These are phyloP conservation scores for Haematococcus sp. DNA, from an alignment of 139 green algal genomes.

Conservation along the genomic window DNA sequence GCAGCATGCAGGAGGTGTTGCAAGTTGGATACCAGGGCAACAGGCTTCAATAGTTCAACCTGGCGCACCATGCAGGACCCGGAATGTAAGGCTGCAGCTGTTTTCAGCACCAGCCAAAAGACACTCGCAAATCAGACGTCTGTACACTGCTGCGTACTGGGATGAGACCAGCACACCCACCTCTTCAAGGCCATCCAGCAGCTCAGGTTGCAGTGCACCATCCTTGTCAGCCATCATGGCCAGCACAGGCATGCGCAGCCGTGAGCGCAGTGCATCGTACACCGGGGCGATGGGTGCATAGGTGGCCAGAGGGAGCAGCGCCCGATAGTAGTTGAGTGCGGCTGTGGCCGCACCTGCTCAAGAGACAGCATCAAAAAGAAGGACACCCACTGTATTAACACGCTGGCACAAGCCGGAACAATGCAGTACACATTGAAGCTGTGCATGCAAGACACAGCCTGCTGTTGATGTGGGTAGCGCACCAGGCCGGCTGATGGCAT, in stretches of 20 bases:
- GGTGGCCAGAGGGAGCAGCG: not conserved
- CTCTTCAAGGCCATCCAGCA: slow-evolving; percentile 27
- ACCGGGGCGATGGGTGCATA: not conserved
- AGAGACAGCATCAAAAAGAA: too few relatives aligned
- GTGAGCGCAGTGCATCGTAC: slow-evolving; percentile 13
- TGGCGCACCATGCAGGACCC: too few relatives aligned
- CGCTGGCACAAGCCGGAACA: too few relatives aligned
- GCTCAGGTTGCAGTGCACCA: slow-evolving; percentile 22
- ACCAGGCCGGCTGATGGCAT: not conserved
- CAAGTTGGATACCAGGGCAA: too few relatives aligned
- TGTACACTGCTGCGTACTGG: not conserved
- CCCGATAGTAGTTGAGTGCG: slow-evolving; percentile 49
- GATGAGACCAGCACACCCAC: not conserved
- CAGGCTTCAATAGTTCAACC: too few relatives aligned
- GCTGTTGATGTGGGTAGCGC: not conserved
- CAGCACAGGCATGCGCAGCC: slow-evolving; percentile 28
- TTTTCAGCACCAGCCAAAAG: too few relatives aligned
- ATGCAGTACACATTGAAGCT: too few relatives aligned
- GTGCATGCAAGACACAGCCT: too few relatives aligned
- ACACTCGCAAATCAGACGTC: not conserved
- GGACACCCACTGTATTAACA: too few relatives aligned
- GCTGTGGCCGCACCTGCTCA: slow-evolving; percentile 25
- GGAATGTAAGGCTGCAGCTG: too few relatives aligned
- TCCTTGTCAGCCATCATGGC: slow-evolving; percentile 47
- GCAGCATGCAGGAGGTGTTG: slow-evolving; percentile 5